Evolutionary conservation across 2,329 filamentous ascomycete genomes (phyloP).

Genomic region (Pyrenophora seminiperda): DNA sequence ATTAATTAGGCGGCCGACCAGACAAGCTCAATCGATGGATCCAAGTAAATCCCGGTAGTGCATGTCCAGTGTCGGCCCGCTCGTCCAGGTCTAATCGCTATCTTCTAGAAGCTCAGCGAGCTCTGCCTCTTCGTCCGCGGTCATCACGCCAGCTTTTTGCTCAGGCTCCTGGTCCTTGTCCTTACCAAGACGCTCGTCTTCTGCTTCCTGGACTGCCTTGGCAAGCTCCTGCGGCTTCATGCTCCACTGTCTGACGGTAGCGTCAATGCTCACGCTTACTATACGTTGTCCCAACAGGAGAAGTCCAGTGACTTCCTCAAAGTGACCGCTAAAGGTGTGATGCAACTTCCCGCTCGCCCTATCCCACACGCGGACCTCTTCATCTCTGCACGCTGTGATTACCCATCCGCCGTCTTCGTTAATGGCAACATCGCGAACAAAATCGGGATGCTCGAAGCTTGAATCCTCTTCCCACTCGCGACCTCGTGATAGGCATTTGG

Average conservation of each 20-base stretch:
- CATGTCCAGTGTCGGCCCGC: slow-evolving; percentile 25
- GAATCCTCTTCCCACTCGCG: slow-evolving; percentile 74
- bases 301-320: slow-evolving; percentile 87
- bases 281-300: slow-evolving; percentile 65
- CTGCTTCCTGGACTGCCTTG: slow-evolving; percentile 57
- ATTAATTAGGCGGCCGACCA: slow-evolving; percentile 32
- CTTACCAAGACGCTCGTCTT: slow-evolving; percentile 55
- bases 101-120: slow-evolving; percentile 89
- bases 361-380: slow-evolving; percentile 92
- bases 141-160: slow-evolving; percentile 65
- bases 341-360: slow-evolving; percentile 70
- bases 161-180: slow-evolving; percentile 51
- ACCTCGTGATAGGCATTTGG: slow-evolving; percentile 75
- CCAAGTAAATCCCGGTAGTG: slow-evolving; percentile 25
- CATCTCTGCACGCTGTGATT: slow-evolving; percentile 86
- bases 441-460: slow-evolving; percentile 79
- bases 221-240: slow-evolving; percentile 67
- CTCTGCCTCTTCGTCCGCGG: slow-evolving; percentile 90
- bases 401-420: slow-evolving; percentile 74
- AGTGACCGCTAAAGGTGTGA: slow-evolving; percentile 81
- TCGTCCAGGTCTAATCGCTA: slow-evolving; percentile 55
- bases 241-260: slow-evolving; percentile 84
- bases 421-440: slow-evolving; percentile 81
- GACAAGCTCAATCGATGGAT: slow-evolving; percentile 28
- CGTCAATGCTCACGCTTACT: slow-evolving; percentile 87